These are phyloP conservation scores for Exsudoporus floridanus DNA, from an alignment of 1,284 basidiomycete genomes.

Conservation along the genomic window DNA sequence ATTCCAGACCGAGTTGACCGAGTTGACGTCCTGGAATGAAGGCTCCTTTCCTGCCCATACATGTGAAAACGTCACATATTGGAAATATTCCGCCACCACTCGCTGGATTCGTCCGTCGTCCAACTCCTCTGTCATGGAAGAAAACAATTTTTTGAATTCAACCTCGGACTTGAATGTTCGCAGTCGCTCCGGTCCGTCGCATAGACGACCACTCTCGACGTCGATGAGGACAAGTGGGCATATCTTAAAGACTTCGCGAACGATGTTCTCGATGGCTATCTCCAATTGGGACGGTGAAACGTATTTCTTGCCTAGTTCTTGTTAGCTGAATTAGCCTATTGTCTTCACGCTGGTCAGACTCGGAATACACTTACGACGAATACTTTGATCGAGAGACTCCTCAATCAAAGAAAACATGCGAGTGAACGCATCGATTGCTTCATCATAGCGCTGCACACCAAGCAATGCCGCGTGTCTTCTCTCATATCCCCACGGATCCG, in stretches of 20 bases:
- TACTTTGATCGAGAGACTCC: not conserved
- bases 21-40: slow-evolving; percentile 7
- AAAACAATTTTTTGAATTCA: slow-evolving; percentile 5
- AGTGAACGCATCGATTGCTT: slow-evolving; percentile 1
- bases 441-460: slow-evolving; percentile 1
- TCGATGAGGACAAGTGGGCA: slow-evolving; percentile 12
- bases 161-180: slow-evolving; percentile 8
- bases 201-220: slow-evolving; percentile 9
- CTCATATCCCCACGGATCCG: slow-evolving; percentile 3
- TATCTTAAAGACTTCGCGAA: not conserved
- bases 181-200: not conserved
- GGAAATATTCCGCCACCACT: slow-evolving; percentile 7
- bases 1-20: not conserved
- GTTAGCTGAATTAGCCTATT: too few relatives aligned
- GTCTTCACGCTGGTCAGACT: too few relatives aligned
- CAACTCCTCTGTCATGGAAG: not conserved
- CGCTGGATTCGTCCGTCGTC: not conserved
- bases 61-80: slow-evolving; percentile 15
- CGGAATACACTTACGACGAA: slow-evolving; percentile 1
- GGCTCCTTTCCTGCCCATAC: slow-evolving; percentile 7
- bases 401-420: not conserved
- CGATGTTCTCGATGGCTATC: not conserved
- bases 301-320: slow-evolving; percentile 1
- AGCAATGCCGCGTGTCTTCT: slow-evolving; percentile 2
- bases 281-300: not conserved